A percentile compares a stretch with the other conserved stretches of the same genome.
phyloP scores from a whole-genome alignment of 176 grass and related monocot species.

The Oryza glaberrima region DNA sequence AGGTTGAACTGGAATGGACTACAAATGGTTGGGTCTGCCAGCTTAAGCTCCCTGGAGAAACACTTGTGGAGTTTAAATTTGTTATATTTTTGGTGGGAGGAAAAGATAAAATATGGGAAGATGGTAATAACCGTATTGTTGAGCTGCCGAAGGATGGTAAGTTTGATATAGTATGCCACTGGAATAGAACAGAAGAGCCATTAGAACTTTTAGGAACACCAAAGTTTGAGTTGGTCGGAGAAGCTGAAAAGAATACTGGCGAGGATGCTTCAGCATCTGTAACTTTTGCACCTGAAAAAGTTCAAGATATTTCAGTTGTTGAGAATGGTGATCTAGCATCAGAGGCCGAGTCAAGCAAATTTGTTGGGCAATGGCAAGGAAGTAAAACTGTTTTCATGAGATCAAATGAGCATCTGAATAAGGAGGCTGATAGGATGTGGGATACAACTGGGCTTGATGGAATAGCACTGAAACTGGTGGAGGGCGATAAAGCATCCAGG shows the following conservation, averaged over 20 bases:
- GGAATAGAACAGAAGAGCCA: slow-evolving; percentile 76
- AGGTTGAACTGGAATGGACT: slow-evolving; percentile 71
- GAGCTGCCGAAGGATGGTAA: slow-evolving; percentile 62
- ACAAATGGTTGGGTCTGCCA: slow-evolving; percentile 75
- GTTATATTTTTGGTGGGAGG: slow-evolving; percentile 59
- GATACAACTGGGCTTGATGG: slow-evolving; percentile 68
- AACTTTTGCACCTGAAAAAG: slow-evolving; percentile 24
- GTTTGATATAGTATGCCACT: slow-evolving; percentile 69
- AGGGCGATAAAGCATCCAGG: slow-evolving; percentile 71
- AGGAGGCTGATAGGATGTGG: slow-evolving; percentile 60
- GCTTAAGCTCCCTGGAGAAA: slow-evolving; percentile 58
- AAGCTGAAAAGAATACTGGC: slow-evolving; percentile 9
- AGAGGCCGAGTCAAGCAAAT: slow-evolving; percentile 48
- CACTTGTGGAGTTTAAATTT: slow-evolving; percentile 77
- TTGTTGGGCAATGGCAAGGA: slow-evolving; percentile 84
- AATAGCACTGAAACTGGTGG: slow-evolving; percentile 69
- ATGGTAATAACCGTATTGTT: slow-evolving; percentile 62
- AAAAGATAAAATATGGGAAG: slow-evolving; percentile 74
- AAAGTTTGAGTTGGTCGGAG: slow-evolving; percentile 28
- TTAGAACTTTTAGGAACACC: slow-evolving; percentile 44
- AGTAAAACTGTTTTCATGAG: slow-evolving; percentile 68
- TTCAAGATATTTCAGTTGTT: neutral
- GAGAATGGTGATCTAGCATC: neutral
- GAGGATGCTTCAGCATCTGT: neutral
- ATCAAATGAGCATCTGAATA: slow-evolving; percentile 76